Evolutionary conservation across 495 filamentous ascomycete genomes (phyloP).

Genomic region (Pseudotulostoma volvatum): DNA sequence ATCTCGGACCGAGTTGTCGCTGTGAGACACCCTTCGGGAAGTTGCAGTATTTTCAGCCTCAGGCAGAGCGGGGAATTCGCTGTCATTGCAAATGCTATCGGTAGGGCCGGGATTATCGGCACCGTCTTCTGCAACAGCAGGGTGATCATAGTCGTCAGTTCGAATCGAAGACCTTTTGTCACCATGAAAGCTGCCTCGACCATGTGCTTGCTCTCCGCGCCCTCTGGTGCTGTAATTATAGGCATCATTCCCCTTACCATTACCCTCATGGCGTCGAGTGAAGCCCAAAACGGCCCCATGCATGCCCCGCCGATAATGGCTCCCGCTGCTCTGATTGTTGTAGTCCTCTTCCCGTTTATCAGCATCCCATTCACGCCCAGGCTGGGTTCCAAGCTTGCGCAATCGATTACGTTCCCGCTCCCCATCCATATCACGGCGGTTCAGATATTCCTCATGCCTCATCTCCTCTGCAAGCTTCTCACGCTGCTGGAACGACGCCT

Average conservation of each 20-base stretch:
- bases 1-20: neutral
- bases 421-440: conserved; percentile 43
- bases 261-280: conserved; percentile 19
- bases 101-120: neutral
- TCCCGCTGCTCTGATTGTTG: conserved; percentile 27
- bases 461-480: conserved; percentile 41
- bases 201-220: neutral
- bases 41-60: neutral
- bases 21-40: neutral
- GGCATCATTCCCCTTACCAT: conserved; percentile 3
- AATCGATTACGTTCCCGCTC: conserved; percentile 58
- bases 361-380: conserved; percentile 60
- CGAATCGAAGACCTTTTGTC: neutral
- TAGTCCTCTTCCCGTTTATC: conserved; percentile 53
- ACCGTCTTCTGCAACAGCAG: neutral
- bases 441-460: conserved; percentile 36
- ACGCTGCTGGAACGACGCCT: conserved; percentile 47
- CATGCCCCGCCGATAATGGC: conserved; percentile 36
- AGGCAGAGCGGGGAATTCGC: neutral
- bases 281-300: conserved; percentile 40
- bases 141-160: neutral
- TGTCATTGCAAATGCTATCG: neutral
- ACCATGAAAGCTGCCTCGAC: neutral
- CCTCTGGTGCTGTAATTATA: neutral
- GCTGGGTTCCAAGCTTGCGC: conserved; percentile 49